Evolutionary conservation across 345 rosid species (phyloP).

Genomic region (Clausena lansium): DNA sequence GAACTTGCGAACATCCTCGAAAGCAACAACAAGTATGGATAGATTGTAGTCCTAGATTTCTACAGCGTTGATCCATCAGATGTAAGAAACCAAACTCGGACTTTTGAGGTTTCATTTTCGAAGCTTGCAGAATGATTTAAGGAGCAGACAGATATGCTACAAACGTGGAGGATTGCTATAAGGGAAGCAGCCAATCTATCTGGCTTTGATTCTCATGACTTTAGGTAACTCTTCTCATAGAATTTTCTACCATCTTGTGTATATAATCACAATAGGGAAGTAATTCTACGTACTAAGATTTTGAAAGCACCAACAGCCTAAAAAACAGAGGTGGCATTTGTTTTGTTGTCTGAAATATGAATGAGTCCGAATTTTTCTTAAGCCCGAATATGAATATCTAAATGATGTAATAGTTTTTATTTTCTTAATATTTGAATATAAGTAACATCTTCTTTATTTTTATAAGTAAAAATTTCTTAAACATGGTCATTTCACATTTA

Average conservation of each 20-base stretch:
- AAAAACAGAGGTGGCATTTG: no score
- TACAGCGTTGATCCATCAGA: neutral
- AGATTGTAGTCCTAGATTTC: neutral
- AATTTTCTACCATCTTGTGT: neutral
- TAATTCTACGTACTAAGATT: no score
- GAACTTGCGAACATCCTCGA: slow-evolving; percentile 4
- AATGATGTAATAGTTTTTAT: no score
- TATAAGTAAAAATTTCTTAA: no score
- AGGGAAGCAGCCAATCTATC: neutral
- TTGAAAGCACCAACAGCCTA: no score
- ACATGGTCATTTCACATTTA: no score
- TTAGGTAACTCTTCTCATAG: neutral
- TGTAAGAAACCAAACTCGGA: neutral
- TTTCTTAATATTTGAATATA: no score
- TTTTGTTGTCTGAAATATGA: no score
- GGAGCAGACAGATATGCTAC: neutral
- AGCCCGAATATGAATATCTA: no score
- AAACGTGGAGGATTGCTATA: neutral
- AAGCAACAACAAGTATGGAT: neutral
- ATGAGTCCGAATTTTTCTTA: no score
- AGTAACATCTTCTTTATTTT: no score
- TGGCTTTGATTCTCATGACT: neutral
- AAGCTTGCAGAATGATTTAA: neutral
- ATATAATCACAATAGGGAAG: neutral
- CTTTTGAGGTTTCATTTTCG: neutral